These are phyloP conservation scores for Triticum timopheevii DNA, from an alignment of 176 grass and related monocot genomes.

Conservation along the genomic window DNA sequence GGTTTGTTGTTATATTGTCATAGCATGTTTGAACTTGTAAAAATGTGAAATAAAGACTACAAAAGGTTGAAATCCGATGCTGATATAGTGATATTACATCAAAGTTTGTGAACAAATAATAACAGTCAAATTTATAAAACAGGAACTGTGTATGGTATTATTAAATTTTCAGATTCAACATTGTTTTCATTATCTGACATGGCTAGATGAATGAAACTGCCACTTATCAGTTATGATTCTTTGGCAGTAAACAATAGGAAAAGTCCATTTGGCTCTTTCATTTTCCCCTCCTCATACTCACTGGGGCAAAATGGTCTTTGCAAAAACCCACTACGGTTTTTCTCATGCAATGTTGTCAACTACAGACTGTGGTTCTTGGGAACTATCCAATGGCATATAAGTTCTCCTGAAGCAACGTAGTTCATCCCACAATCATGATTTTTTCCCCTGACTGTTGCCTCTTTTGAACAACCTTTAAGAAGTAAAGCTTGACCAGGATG, in stretches of 20 bases:
- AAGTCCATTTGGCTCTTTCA: neutral
- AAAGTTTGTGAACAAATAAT: neutral
- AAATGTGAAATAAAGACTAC: neutral
- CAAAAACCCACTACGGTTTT: neutral
- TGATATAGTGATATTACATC: neutral
- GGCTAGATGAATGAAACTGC: neutral
- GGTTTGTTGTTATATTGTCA: neutral
- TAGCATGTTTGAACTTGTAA: constrained; percentile 12
- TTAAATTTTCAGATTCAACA: constrained; percentile 4
- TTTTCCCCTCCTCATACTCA: neutral
- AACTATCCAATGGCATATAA: neutral
- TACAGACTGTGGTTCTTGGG: neutral
- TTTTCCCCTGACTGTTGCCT: neutral
- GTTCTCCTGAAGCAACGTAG: neutral
- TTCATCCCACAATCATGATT: neutral
- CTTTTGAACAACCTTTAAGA: constrained; percentile 9
- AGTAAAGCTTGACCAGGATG: neutral
- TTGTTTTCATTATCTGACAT: neutral
- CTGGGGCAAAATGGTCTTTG: neutral
- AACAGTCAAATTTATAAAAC: neutral
- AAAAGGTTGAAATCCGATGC: neutral
- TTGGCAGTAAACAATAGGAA: neutral
- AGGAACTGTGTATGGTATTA: neutral
- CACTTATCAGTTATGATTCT: neutral
- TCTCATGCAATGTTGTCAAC: neutral